phyloP scores from a whole-genome alignment of 352 stramenopile genomes.

The Globisporangium emineosum region DNA sequence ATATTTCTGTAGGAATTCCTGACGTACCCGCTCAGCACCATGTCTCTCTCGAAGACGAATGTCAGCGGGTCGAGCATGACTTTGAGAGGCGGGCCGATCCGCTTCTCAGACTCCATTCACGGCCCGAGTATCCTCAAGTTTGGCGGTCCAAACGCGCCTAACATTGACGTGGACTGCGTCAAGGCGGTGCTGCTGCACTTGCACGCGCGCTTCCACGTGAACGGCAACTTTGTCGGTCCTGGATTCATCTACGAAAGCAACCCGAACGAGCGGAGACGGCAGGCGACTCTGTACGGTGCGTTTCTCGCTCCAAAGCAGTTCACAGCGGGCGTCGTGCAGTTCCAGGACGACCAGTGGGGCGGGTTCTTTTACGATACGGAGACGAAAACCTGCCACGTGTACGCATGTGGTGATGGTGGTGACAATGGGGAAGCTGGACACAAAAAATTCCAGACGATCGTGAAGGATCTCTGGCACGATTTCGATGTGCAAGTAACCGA shows the following conservation, averaged over 20 bases:
- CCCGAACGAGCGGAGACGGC: not conserved
- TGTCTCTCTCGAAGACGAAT: not conserved
- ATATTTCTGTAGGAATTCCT: not conserved
- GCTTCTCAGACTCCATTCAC: constrained; percentile 1
- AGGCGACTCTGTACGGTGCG: not conserved
- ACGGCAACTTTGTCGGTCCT: not conserved
- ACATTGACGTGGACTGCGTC: constrained; percentile 1
- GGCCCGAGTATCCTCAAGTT: not conserved
- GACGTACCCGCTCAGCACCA: not conserved
- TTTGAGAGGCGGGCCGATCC: not conserved
- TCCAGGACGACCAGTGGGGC: constrained; percentile 3
- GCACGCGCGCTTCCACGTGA: constrained; percentile 1
- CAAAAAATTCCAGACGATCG: not conserved
- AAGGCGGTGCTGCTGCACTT: not conserved
- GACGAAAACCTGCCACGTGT: not conserved
- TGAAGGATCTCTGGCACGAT: not conserved
- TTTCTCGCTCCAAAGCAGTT: constrained; percentile 1
- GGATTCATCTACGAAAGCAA: not conserved
- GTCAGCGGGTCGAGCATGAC: not conserved
- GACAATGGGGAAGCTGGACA: not conserved
- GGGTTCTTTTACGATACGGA: constrained; percentile 2
- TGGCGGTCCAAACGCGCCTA: not conserved
- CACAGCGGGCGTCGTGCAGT: not conserved
- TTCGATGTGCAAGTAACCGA: not conserved
- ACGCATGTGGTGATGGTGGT: not conserved